Evolutionary conservation across 1,284 basidiomycete species (phyloP), one percentile per base, ranked within the genome.

Genomic region (Sphaerobolus stellatus): DNA sequence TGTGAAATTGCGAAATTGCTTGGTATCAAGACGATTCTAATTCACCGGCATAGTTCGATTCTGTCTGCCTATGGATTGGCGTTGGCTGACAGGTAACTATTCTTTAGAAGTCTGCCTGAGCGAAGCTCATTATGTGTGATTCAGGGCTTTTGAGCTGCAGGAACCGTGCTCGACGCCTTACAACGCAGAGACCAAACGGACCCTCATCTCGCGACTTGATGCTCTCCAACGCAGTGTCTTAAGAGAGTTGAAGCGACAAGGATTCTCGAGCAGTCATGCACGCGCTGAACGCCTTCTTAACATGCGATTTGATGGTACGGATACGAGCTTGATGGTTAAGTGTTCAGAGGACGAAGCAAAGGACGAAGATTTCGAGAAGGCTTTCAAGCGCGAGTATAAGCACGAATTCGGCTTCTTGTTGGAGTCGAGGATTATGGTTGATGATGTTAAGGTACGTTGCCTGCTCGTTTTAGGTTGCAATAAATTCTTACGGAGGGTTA

Each of bases 381-480:
- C 84, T 5, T 98, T 98, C 76, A 84, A 82, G 67, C 71, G 80
- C 47, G 77, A 80, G 49, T 92, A 94, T 71, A 88, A 84, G 70
- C 71, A 82, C 20, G 90, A 94, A 70, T 99, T 98, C 66, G 96
- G 95, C 1, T 98, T 98, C 75, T 72, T 95, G 57, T 76, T 98
- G 22, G 87, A 92, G 57, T 83, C 80, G 41, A 90, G 90, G 48
- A 82, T 98, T 62, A 82, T 93, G 45, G 89, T 96, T 9, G 94
- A 97, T 68, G 94, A 98, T 72, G 76, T 98, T 71, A 93, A 96
- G 75, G 92, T 90, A 25, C 57, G 75, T 57, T 43, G 4, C 20
- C 29, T 29, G 36, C 31, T 25, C 31, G 28, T 25, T 24, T 49
- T 14, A 36, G 29, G 16, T 7, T 31, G 6, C 25, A 20, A n/a